Evolutionary conservation across 371 early-diverging fungal species (phyloP), one percentile per base, ranked within the genome.

Genomic region (Paraphysoderma sedebokerense): DNA sequence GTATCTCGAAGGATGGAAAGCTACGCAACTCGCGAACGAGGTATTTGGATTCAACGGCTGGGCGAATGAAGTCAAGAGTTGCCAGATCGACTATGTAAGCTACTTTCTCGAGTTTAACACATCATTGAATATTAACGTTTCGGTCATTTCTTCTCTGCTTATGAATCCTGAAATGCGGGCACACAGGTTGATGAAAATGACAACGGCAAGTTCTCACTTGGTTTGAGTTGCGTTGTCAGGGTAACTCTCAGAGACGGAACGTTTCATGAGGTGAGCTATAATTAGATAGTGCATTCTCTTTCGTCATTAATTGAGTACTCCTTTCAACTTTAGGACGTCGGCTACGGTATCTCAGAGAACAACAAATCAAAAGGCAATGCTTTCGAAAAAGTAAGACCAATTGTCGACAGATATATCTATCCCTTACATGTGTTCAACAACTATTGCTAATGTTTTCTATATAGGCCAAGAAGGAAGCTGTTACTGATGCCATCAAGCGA

Each of bases 11-110:
- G 98, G 97, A 5, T 80, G 83, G 76, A 75, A 76, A 24, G 79
- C 78, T 19, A 86, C 97, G 44, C 73, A 78, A 44, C 52, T 98
- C 26, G 98, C 98, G 34, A 98, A 99, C 61, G 81, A 87, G 41
- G 69, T 98, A 17, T 98, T 98, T 73, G 99, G 98, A 0, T 97
- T 91, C 59, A 76, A 97, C 58, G 98, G 98, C 2, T 99, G 99
- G 99, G 76, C 81, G 20, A 76, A n/a, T n/a, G n/a, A n/a, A n/a
- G n/a, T n/a, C n/a, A n/a, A n/a, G n/a, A n/a, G n/a, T n/a, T n/a
- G n/a, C n/a, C n/a, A n/a, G n/a, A n/a, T n/a, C n/a, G n/a, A n/a
- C n/a, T n/a, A n/a, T n/a, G n/a, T n/a, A n/a, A n/a, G n/a, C n/a
- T n/a, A n/a, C n/a, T n/a, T n/a, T n/a, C n/a, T n/a, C n/a, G n/a